Percentiles rank a stretch among this genome's conserved stretches.
Conservation (phyloP, 805 yeast genomes). For the Yamadazyma takamatsuzukensis region DNA sequence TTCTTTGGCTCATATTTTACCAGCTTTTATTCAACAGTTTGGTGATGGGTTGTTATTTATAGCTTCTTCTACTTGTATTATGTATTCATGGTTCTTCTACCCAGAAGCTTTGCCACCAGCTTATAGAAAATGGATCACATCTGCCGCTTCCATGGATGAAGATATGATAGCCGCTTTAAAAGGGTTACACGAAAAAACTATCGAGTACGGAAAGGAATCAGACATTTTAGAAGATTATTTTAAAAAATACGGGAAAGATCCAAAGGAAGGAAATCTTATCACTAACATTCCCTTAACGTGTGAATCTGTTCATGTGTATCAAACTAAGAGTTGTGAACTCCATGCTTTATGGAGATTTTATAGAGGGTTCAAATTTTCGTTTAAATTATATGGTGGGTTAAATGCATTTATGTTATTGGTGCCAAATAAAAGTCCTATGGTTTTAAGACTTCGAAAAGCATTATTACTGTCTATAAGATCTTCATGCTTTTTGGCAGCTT, state of each 20-base stretch:
- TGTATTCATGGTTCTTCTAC: slow-evolving; percentile 36
- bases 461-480: slow-evolving; percentile 32
- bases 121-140: slow-evolving; percentile 46
- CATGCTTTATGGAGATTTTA: slow-evolving; percentile 45
- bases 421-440: slow-evolving; percentile 17
- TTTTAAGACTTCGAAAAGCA: slow-evolving; percentile 16
- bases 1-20: slow-evolving; percentile 17
- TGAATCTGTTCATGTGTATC: slow-evolving; percentile 37
- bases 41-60: slow-evolving; percentile 29
- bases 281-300: slow-evolving; percentile 35
- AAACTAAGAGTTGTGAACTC: slow-evolving; percentile 37
- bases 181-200: slow-evolving; percentile 23
- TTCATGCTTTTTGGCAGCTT: slow-evolving; percentile 40
- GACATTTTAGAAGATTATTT: slow-evolving; percentile 30
- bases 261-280: slow-evolving; percentile 21
- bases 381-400: slow-evolving; percentile 39
- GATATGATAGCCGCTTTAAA: slow-evolving; percentile 32
- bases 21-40: slow-evolving; percentile 14
- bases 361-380: slow-evolving; percentile 39
- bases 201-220: slow-evolving; percentile 35
- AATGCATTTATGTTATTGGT: slow-evolving; percentile 30
- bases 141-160: slow-evolving; percentile 45
- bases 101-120: slow-evolving; percentile 42
- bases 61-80: slow-evolving; percentile 27
- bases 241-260: slow-evolving; percentile 29